Percentiles rank a stretch among this genome's conserved stretches.
These are phyloP conservation scores for Arbutus unedo DNA, from an alignment of 148 eudicot genomes.

Conservation along the genomic window DNA sequence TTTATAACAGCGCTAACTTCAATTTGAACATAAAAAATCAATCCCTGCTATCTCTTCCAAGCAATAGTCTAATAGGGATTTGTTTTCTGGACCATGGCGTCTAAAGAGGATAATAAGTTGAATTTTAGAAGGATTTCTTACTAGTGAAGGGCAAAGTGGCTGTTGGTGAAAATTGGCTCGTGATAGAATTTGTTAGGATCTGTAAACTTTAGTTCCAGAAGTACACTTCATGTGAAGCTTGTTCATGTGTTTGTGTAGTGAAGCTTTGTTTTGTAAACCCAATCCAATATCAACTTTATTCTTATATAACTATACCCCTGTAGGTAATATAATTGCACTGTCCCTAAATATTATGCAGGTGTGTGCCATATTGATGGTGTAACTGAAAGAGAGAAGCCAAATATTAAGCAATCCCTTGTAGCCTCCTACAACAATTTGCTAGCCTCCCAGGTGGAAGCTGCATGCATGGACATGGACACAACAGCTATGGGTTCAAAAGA, in stretches of 20 bases:
- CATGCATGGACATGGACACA: slow-evolving; percentile 35
- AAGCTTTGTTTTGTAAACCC: background rate
- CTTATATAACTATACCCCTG: background rate
- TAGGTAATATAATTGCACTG: background rate
- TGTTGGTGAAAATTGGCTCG: background rate
- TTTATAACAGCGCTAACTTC: too few relatives aligned
- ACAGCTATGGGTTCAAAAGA: slow-evolving; percentile 8
- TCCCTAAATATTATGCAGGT: slow-evolving; percentile 36
- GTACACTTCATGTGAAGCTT: too few relatives aligned
- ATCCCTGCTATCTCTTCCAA: background rate
- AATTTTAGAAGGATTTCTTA: background rate
- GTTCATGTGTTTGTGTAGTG: background rate
- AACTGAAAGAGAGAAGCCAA: slow-evolving; percentile 61
- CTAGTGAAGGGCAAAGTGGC: background rate
- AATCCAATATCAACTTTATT: background rate
- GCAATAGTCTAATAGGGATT: background rate
- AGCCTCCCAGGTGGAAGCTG: slow-evolving; percentile 55
- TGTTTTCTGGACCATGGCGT: background rate
- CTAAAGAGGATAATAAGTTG: background rate
- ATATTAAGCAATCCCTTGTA: slow-evolving; percentile 59
- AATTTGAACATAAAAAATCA: too few relatives aligned
- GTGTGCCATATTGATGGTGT: slow-evolving; percentile 50
- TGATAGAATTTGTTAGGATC: background rate
- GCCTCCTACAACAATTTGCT: slow-evolving; percentile 62
- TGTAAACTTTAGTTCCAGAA: too few relatives aligned